phyloP scores from a whole-genome alignment of 176 grass and related monocot genomes.

The Melocanna baccifera region DNA sequence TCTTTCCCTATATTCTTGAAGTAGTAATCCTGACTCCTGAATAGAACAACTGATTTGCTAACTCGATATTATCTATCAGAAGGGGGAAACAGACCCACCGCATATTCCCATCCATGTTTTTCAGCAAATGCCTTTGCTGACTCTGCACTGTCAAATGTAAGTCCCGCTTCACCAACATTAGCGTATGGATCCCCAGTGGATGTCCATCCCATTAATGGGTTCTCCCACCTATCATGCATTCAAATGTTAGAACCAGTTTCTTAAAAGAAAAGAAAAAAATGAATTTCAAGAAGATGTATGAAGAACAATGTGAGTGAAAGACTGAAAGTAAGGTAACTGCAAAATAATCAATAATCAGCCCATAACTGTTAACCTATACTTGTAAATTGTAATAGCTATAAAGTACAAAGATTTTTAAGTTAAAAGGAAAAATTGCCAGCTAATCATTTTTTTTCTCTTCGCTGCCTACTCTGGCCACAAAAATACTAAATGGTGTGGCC shows the following conservation, averaged over 20 bases:
- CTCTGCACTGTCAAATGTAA: slow-evolving; percentile 74
- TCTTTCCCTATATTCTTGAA: slow-evolving; percentile 8
- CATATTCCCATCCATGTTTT: slow-evolving; percentile 95
- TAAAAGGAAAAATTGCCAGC: not conserved
- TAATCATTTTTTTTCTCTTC: not conserved
- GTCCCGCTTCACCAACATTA: slow-evolving; percentile 87
- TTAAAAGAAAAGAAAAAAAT: not conserved
- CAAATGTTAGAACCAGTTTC: slow-evolving; percentile 22
- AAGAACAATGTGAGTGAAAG: not conserved
- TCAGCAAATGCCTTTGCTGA: slow-evolving; percentile 85
- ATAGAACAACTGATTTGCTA: slow-evolving; percentile 24
- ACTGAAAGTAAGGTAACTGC: not conserved
- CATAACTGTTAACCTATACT: not conserved
- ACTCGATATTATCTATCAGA: not conserved
- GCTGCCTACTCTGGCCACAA: not conserved
- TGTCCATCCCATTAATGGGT: slow-evolving; percentile 99
- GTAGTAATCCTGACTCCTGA: not conserved
- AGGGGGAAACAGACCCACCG: slow-evolving; percentile 44
- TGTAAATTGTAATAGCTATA: not conserved
- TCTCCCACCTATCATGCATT: slow-evolving; percentile 81
- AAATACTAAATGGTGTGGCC: not conserved
- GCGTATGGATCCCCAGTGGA: slow-evolving; percentile 97
- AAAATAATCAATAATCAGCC: not conserved
- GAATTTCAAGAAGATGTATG: not conserved
- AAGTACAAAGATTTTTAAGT: not conserved